phyloP scores from a whole-genome alignment of 2,329 filamentous ascomycete genomes.

The Westerdykella ornata region DNA sequence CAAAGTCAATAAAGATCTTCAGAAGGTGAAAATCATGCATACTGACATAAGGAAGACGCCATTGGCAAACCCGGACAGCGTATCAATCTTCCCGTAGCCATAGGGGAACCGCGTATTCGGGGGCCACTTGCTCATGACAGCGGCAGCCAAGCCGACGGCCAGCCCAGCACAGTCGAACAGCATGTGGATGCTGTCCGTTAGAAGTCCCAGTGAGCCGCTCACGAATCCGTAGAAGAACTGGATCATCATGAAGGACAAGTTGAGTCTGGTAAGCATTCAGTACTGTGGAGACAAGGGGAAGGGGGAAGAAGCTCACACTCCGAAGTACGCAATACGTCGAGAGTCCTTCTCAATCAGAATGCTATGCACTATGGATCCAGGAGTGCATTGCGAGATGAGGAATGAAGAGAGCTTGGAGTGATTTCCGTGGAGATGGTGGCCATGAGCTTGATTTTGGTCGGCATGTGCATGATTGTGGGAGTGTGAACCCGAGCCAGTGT shows the following conservation, averaged over 20 bases:
- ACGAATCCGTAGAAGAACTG: conserved; percentile 92
- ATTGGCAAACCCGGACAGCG: conserved; percentile 90
- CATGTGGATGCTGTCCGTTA: conserved; percentile 98
- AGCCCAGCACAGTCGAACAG: conserved; percentile 96
- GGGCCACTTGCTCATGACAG: conserved; percentile 95
- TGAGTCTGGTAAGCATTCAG: conserved; percentile 54
- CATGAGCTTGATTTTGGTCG: conserved; percentile 26
- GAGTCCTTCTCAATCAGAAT: conserved; percentile 90
- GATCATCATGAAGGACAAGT: conserved; percentile 89
- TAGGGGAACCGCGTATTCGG: conserved; percentile 85
- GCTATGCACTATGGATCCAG: conserved; percentile 72
- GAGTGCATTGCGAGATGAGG: conserved; percentile 62
- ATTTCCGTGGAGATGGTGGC: conserved; percentile 39
- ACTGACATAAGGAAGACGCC: conserved; percentile 84
- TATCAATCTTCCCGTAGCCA: conserved; percentile 95
- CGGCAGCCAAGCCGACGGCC: conserved; percentile 80
- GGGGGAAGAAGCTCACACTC: conserved; percentile 56
- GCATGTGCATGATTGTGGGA: conserved; percentile 25
- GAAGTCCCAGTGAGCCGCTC: conserved; percentile 86
- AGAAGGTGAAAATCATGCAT: not conserved
- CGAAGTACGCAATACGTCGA: conserved; percentile 93
- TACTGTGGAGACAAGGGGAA: not conserved
- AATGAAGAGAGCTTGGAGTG: conserved; percentile 65
- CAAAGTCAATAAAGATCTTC: conserved; percentile 8
- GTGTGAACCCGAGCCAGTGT: conserved; percentile 28